A percentile compares a stretch with the other conserved stretches of the same genome.
Conservation (phyloP, 2,329 filamentous ascomycete species). For the Alternaria sp. region DNA sequence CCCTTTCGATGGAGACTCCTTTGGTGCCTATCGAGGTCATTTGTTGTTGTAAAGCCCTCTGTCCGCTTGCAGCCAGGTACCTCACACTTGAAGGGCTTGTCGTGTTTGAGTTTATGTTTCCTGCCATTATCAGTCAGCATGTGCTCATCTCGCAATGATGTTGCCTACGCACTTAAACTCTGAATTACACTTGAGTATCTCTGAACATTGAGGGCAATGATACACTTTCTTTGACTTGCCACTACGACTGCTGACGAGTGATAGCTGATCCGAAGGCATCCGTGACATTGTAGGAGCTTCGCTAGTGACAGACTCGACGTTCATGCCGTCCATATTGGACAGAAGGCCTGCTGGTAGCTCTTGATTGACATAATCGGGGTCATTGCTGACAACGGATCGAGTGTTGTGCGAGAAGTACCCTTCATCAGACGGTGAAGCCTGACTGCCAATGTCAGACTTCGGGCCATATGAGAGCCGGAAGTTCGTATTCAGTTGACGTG, state of each 20-base stretch:
- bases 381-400: constrained; percentile 45
- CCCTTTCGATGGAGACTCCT: constrained; percentile 72
- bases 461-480: constrained; percentile 28
- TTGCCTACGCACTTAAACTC: constrained; percentile 48
- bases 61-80: constrained; percentile 64
- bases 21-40: constrained; percentile 83
- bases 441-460: constrained; percentile 36
- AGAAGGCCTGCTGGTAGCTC: constrained; percentile 30
- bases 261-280: constrained; percentile 33
- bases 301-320: constrained; percentile 25
- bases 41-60: constrained; percentile 78
- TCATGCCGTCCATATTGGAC: constrained; percentile 25
- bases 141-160: neutral
- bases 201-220: constrained; percentile 33
- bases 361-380: constrained; percentile 32
- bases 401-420: constrained; percentile 43
- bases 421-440: constrained; percentile 38
- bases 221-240: constrained; percentile 21
- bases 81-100: constrained; percentile 71
- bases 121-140: constrained; percentile 56
- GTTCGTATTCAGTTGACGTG: constrained; percentile 21
- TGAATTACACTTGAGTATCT: constrained; percentile 46
- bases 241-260: constrained; percentile 40
- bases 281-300: constrained; percentile 26
- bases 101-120: constrained; percentile 78